phyloP scores from a whole-genome alignment of 1,284 basidiomycete genomes.

The Pyrrhoderma noxium region DNA sequence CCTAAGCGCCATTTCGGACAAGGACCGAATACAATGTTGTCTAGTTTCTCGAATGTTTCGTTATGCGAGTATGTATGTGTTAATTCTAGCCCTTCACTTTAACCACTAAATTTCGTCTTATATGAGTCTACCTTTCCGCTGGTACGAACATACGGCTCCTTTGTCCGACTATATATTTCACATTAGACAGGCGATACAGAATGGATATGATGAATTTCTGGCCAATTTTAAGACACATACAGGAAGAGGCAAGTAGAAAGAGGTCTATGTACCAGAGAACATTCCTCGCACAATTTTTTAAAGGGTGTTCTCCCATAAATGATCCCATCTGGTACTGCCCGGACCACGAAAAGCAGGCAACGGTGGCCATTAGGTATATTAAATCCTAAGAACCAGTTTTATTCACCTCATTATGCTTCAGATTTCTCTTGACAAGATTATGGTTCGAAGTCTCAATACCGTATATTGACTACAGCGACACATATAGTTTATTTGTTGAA shows the following conservation, averaged over 20 bases:
- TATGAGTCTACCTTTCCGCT: constrained; percentile 62
- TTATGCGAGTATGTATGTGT: constrained; percentile 49
- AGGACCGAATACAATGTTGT: constrained; percentile 37
- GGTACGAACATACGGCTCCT: not conserved
- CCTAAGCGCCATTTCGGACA: constrained; percentile 39
- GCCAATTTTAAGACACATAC: constrained; percentile 55
- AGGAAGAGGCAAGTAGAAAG: constrained; percentile 34
- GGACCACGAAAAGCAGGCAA: constrained; percentile 47
- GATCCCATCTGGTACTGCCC: constrained; percentile 51
- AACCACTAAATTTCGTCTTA: no score
- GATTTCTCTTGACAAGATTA: constrained; percentile 54
- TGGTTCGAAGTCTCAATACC: constrained; percentile 52
- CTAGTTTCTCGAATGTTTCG: constrained; percentile 54
- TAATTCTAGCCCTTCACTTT: no score
- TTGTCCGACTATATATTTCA: not conserved
- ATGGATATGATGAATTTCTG: constrained; percentile 52
- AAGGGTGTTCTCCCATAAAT: constrained; percentile 31
- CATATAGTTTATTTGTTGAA: constrained; percentile 29
- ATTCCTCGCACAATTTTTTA: constrained; percentile 39
- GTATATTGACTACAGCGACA: constrained; percentile 27
- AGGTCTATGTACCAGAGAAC: constrained; percentile 36
- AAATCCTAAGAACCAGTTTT: not conserved
- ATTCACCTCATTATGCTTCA: constrained; percentile 25
- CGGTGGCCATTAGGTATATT: constrained; percentile 46
- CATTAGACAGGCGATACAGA: constrained; percentile 33